Evolutionary conservation across 2,329 filamentous ascomycete species (phyloP).

Genomic region (Cladophialophora carrionii): DNA sequence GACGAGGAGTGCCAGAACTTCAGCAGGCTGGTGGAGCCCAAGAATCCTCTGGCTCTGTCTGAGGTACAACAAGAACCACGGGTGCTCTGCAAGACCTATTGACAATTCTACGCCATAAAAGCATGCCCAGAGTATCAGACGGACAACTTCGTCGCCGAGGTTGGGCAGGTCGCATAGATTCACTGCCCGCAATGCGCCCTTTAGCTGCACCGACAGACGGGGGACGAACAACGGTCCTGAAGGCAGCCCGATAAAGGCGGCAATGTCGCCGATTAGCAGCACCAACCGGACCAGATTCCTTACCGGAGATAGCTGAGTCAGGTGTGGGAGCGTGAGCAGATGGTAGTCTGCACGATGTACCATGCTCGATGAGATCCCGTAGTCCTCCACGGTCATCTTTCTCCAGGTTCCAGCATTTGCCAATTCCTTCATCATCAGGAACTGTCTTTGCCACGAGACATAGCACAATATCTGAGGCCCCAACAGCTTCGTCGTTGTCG

Average conservation of each 20-base stretch:
- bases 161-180: neutral
- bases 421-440: constrained; percentile 4
- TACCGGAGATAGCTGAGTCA: neutral
- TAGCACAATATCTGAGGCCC: constrained; percentile 5
- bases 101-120: constrained; percentile 5
- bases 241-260: neutral
- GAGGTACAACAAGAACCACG: constrained; percentile 5
- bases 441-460: neutral
- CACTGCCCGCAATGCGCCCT: neutral
- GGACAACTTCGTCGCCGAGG: neutral
- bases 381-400: constrained; percentile 3
- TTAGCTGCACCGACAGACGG: neutral
- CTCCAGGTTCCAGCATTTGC: neutral
- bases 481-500: neutral
- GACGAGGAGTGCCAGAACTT: constrained; percentile 5
- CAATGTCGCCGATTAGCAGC: neutral
- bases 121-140: neutral
- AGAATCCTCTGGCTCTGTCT: neutral
- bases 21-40: neutral
- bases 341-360: constrained; percentile 9
- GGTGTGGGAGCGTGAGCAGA: constrained; percentile 1
- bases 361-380: neutral
- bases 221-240: neutral
- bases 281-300: neutral
- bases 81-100: neutral